Conservation (phyloP, 2,329 filamentous ascomycete species). For the Penicillium sp. region DNA sequence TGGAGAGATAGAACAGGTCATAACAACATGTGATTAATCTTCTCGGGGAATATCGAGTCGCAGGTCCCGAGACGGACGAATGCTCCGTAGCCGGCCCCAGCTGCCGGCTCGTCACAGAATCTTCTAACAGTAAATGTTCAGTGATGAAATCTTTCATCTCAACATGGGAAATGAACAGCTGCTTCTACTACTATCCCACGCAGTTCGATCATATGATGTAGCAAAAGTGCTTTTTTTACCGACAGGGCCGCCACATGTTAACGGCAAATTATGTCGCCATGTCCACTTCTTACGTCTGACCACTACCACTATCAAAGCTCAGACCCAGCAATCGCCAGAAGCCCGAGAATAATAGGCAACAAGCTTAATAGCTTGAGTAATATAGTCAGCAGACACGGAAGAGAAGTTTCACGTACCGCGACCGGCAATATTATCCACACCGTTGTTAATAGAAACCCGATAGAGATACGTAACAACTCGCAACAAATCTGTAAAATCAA, state of each 20-base stretch:
- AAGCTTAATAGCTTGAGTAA: too few species aligned
- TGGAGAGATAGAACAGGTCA: too few species aligned
- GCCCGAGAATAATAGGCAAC: too few species aligned
- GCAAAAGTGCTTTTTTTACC: too few species aligned
- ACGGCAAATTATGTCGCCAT: too few species aligned
- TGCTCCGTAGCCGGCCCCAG: background rate
- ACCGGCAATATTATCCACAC: background rate
- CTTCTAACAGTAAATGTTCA: background rate
- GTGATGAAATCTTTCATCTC: background rate
- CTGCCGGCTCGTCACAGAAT: background rate
- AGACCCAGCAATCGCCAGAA: background rate
- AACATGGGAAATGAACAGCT: background rate
- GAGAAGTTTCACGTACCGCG: background rate
- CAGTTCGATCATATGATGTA: background rate
- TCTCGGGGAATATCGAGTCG: background rate
- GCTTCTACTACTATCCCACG: background rate
- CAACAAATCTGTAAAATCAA: too few species aligned
- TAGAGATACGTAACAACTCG: too few species aligned
- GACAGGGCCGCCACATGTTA: too few species aligned
- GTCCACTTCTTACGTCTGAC: background rate
- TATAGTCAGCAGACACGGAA: background rate
- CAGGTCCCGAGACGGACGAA: background rate
- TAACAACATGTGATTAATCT: too few species aligned
- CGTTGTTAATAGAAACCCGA: too few species aligned
- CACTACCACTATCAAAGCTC: background rate